phyloP scores from a whole-genome alignment of 768 basidiomycete genomes.

The Rubroboletus satanas region DNA sequence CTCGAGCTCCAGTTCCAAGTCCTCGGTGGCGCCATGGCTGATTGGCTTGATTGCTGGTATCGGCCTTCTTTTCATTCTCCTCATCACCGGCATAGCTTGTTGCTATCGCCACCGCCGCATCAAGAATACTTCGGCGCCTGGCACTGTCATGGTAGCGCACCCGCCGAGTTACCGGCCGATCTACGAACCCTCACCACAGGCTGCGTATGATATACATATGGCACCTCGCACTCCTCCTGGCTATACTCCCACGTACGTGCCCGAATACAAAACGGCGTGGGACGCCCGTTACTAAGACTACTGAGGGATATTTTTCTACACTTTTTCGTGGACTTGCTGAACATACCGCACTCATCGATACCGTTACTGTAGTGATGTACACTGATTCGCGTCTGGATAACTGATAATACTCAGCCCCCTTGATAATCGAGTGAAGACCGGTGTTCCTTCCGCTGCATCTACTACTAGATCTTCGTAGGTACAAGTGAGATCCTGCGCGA shows the following conservation, averaged over 20 bases:
- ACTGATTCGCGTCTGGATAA: neutral
- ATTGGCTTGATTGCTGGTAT: slow-evolving; percentile 17
- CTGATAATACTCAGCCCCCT: neutral
- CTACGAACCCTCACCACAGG: slow-evolving; percentile 27
- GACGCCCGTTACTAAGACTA: slow-evolving; percentile 17
- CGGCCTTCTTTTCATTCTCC: slow-evolving; percentile 5
- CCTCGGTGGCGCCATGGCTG: slow-evolving; percentile 1
- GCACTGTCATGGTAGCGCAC: slow-evolving; percentile 4
- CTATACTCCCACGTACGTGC: slow-evolving; percentile 10
- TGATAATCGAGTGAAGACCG: neutral
- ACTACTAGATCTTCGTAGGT: neutral
- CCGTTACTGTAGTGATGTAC: neutral
- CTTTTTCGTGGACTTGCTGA: too few species aligned
- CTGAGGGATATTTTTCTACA: neutral
- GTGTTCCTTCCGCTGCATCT: neutral
- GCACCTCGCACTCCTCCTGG: slow-evolving; percentile 5
- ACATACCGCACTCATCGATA: neutral
- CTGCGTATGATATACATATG: slow-evolving; percentile 28
- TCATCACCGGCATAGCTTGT: neutral
- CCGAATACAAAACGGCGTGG: slow-evolving; percentile 25
- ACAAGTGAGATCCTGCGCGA: neutral
- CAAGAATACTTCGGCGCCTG: neutral
- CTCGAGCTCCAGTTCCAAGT: slow-evolving; percentile 29
- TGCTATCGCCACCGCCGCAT: slow-evolving; percentile 13
- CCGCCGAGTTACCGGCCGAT: slow-evolving; percentile 21